A percentile compares a stretch with the other conserved stretches of the same genome.
These are phyloP conservation scores for Hypoxylon sp. DNA, from an alignment of 2,329 filamentous ascomycete genomes.

Conservation along the genomic window DNA sequence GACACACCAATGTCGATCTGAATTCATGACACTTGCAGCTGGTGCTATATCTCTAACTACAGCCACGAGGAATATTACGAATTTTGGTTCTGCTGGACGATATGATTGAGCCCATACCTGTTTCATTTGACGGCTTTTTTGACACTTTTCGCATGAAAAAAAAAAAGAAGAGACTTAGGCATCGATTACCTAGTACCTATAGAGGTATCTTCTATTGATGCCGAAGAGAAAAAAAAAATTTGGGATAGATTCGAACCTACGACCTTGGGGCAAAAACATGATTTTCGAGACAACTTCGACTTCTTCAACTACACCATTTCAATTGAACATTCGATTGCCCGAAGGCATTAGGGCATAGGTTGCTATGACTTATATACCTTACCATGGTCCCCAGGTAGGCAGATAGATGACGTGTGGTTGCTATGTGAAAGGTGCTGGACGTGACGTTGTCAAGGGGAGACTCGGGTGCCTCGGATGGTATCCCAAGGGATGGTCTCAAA, in stretches of 20 bases:
- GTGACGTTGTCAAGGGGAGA: not conserved
- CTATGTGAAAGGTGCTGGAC: not conserved
- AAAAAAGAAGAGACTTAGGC: not conserved
- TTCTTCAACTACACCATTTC: not conserved
- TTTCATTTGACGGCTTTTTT: too few species aligned
- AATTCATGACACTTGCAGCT: slow-evolving; percentile 3
- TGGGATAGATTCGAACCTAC: not conserved
- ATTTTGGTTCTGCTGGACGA: not conserved
- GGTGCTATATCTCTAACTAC: not conserved
- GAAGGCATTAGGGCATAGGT: not conserved
- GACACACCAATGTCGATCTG: slow-evolving; percentile 18
- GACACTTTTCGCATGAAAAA: too few species aligned
- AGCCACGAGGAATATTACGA: not conserved
- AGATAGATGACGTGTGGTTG: not conserved
- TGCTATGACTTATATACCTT: not conserved
- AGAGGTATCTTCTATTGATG: not conserved
- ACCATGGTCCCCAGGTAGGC: not conserved
- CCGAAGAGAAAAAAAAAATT: not conserved
- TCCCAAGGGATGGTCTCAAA: not conserved
- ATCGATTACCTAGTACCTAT: not conserved
- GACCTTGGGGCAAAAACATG: not conserved
- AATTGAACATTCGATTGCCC: not conserved
- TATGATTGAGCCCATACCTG: not conserved
- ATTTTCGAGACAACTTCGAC: not conserved
- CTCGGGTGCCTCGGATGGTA: not conserved